Conservation (phyloP, 345 rosid genomes). For the Dovyalis caffra region DNA sequence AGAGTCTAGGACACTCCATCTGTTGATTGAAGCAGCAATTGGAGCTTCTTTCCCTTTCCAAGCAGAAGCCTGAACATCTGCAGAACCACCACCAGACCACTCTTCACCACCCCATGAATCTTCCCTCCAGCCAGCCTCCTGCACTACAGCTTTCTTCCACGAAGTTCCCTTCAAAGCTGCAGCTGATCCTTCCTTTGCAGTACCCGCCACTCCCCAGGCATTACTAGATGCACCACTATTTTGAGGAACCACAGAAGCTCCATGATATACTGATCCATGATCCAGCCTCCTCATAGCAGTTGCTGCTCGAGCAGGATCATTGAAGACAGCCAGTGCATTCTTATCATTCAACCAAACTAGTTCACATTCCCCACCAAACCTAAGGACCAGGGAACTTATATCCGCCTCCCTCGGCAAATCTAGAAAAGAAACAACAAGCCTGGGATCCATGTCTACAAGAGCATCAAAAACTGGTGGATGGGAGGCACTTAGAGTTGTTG, state of each 20-base stretch:
- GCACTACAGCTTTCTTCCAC: conserved; percentile 84
- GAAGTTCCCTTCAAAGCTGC: conserved; percentile 52
- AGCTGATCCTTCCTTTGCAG: conserved; percentile 28
- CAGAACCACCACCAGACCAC: conserved; percentile 36
- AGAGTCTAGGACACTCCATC: conserved; percentile 66
- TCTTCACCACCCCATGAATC: conserved; percentile 70
- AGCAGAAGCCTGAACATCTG: conserved; percentile 38
- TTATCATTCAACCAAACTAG: conserved; percentile 91
- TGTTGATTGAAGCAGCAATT: conserved; percentile 50
- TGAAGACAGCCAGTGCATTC: conserved; percentile 86
- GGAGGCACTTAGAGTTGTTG: conserved; percentile 33
- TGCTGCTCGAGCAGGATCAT: conserved; percentile 92
- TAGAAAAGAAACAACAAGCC: conserved; percentile 81
- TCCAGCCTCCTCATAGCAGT: conserved; percentile 98
- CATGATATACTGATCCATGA: conserved; percentile 76
- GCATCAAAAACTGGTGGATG: conserved; percentile 73
- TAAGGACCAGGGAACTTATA: conserved; percentile 72
- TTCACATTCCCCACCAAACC: conserved; percentile 97
- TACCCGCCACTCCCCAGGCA: conserved; percentile 58
- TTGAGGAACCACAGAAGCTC: conserved; percentile 58
- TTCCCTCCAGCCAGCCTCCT: conserved; percentile 50
- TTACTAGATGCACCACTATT: conserved; percentile 42
- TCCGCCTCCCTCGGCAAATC: conserved; percentile 92
- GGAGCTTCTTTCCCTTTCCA: conserved; percentile 59
- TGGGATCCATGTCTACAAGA: conserved; percentile 88